These are phyloP conservation scores for Rhizopogon vinicolor DNA, from an alignment of 768 basidiomycete genomes.

Conservation along the genomic window DNA sequence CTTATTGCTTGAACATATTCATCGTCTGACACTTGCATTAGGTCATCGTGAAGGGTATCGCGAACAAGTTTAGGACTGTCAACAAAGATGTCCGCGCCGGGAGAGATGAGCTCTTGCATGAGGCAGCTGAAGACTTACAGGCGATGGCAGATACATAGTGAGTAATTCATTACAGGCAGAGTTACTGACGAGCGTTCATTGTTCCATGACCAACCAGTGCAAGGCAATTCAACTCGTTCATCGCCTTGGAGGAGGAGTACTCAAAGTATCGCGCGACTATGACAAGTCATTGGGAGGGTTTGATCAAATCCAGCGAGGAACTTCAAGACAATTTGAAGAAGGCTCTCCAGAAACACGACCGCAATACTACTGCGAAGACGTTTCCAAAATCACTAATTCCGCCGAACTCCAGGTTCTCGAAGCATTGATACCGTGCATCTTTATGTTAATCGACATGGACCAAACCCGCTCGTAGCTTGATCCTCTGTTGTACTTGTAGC, in stretches of 20 bases:
- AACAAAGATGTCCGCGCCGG: constrained; percentile 40
- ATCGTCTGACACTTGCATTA: constrained; percentile 22
- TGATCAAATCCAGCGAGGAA: constrained; percentile 35
- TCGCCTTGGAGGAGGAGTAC: constrained; percentile 54
- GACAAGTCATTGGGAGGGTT: constrained; percentile 35
- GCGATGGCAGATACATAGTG: constrained; percentile 33
- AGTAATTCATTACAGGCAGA: neutral
- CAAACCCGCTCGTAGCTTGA: neutral
- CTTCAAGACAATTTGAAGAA: constrained; percentile 30
- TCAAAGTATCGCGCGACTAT: constrained; percentile 37
- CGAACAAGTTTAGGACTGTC: constrained; percentile 42
- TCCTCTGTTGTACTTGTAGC: neutral
- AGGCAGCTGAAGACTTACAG: constrained; percentile 39
- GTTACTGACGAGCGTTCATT: neutral
- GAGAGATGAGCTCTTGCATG: constrained; percentile 42
- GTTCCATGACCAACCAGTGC: constrained; percentile 31
- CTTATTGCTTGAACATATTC: neutral
- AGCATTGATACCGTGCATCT: neutral
- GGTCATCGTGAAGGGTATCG: constrained; percentile 46
- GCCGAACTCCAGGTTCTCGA: constrained; percentile 6
- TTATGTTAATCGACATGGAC: neutral
- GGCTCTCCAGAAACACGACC: constrained; percentile 45
- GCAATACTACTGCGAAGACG: constrained; percentile 42
- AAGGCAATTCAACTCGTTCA: constrained; percentile 46
- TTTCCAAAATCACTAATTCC: constrained; percentile 44